A percentile compares a stretch with the other conserved stretches of the same genome.
phyloP scores from a whole-genome alignment of 768 basidiomycete species.

The Pulveroboletus frians region DNA sequence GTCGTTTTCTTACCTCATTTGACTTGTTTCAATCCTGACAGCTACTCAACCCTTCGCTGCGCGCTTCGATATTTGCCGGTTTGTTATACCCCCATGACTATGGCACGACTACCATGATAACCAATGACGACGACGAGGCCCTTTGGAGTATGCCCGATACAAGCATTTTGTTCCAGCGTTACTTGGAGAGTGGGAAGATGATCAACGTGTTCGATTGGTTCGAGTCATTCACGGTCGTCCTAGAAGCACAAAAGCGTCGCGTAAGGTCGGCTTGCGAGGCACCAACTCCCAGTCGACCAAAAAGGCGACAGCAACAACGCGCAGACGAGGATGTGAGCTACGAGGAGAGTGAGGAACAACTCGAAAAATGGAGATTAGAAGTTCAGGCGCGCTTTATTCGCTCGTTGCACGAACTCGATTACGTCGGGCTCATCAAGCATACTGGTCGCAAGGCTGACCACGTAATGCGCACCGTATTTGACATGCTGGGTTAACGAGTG shows the following conservation, averaged over 20 bases:
- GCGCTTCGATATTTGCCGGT: conserved; percentile 55
- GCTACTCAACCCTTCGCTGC: conserved; percentile 67
- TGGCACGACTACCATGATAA: background rate
- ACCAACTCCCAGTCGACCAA: conserved; percentile 20
- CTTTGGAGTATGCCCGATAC: conserved; percentile 65
- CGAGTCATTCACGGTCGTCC: conserved; percentile 62
- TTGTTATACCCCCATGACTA: conserved; percentile 57
- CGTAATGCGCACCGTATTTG: conserved; percentile 64
- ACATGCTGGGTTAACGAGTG: conserved; percentile 25
- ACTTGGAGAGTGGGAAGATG: conserved; percentile 74
- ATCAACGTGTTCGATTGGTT: conserved; percentile 90
- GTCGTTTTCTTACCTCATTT: background rate
- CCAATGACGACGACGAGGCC: conserved; percentile 22
- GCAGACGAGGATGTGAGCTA: conserved; percentile 18
- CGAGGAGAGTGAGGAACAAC: conserved; percentile 30
- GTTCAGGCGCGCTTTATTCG: conserved; percentile 76
- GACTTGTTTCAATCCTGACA: conserved; percentile 22
- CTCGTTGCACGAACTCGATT: conserved; percentile 77
- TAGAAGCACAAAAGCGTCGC: conserved; percentile 50
- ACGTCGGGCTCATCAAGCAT: conserved; percentile 74
- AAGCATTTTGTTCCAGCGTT: conserved; percentile 70
- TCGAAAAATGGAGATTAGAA: conserved; percentile 54
- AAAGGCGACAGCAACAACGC: conserved; percentile 23
- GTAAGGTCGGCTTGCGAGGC: background rate
- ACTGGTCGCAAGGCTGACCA: conserved; percentile 76